A percentile compares a stretch with the other conserved stretches of the same genome.
Evolutionary conservation across 2,329 filamentous ascomycete species (phyloP).

Genomic region (Penicillium sp.): DNA sequence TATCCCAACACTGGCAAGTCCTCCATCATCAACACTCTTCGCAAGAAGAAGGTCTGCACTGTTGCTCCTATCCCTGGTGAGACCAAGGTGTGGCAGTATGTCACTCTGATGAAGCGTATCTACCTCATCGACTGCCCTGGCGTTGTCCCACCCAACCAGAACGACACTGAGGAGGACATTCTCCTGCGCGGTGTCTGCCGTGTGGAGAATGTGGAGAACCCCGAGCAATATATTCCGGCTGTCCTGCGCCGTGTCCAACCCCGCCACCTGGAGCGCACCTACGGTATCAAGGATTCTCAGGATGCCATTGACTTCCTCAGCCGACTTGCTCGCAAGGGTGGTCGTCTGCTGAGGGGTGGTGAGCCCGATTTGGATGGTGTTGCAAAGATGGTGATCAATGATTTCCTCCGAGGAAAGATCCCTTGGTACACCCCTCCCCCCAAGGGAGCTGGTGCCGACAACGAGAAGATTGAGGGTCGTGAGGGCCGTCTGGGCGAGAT

Average conservation of each 20-base stretch:
- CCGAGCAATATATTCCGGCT: slow-evolving; percentile 91
- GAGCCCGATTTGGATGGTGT: slow-evolving; percentile 94
- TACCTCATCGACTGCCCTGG: slow-evolving; percentile 97
- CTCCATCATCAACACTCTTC: slow-evolving; percentile 93
- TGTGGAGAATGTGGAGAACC: slow-evolving; percentile 95
- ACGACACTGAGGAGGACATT: slow-evolving; percentile 85
- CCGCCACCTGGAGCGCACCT: slow-evolving; percentile 90
- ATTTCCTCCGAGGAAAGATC: slow-evolving; percentile 93
- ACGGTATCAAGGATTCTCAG: slow-evolving; percentile 80
- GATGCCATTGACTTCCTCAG: slow-evolving; percentile 84
- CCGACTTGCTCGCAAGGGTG: slow-evolving; percentile 82
- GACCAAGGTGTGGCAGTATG: slow-evolving; percentile 98
- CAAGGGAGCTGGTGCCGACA: slow-evolving; percentile 57
- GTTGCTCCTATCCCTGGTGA: slow-evolving; percentile 95
- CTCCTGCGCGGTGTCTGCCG: slow-evolving; percentile 88
- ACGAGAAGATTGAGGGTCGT: slow-evolving; percentile 68
- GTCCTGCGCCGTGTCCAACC: slow-evolving; percentile 80
- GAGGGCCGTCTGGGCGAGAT: slow-evolving; percentile 85
- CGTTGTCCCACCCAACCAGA: slow-evolving; percentile 86
- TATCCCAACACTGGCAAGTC: slow-evolving; percentile 97
- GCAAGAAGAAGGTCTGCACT: slow-evolving; percentile 91
- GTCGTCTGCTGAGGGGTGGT: slow-evolving; percentile 85
- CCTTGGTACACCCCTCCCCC: slow-evolving; percentile 94
- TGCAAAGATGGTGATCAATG: slow-evolving; percentile 95
- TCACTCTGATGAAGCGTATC: slow-evolving; percentile 92